Evolutionary conservation across 495 filamentous ascomycete genomes (phyloP).

Genomic region (Lasiosphaeria ovina): DNA sequence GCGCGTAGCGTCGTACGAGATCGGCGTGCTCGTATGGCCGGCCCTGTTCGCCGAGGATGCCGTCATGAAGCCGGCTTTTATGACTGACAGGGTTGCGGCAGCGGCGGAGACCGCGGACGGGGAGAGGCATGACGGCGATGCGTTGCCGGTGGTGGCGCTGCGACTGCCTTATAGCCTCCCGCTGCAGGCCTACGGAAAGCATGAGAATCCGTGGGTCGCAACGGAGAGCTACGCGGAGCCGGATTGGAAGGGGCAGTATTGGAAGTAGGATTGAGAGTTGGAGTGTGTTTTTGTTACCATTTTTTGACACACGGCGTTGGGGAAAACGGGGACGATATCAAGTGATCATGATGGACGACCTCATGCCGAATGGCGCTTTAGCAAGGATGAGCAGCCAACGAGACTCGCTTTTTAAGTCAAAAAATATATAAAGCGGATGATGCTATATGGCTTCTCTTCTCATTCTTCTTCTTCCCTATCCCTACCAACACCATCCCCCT

Average conservation of each 20-base stretch:
- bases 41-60: slow-evolving; percentile 55
- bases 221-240: slow-evolving; percentile 58
- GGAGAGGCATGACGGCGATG: slow-evolving; percentile 3
- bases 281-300: neutral
- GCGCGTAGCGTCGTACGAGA: slow-evolving; percentile 77
- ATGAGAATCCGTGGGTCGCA: slow-evolving; percentile 78
- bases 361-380: no score
- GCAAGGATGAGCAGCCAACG: no score
- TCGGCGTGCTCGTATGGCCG: slow-evolving; percentile 85
- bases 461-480: no score
- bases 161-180: slow-evolving; percentile 86
- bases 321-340: no score
- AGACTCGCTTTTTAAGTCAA: no score
- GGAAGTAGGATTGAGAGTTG: slow-evolving; percentile 15
- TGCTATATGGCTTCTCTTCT: no score
- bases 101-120: neutral
- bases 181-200: slow-evolving; percentile 57
- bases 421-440: no score
- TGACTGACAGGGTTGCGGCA: slow-evolving; percentile 42
- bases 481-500: no score
- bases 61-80: slow-evolving; percentile 69
- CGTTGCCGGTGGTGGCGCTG: slow-evolving; percentile 55
- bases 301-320: no score
- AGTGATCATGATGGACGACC: no score
- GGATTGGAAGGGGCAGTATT: slow-evolving; percentile 63